phyloP scores from a whole-genome alignment of 257 asterid genomes.

The Solanum peruvianum region DNA sequence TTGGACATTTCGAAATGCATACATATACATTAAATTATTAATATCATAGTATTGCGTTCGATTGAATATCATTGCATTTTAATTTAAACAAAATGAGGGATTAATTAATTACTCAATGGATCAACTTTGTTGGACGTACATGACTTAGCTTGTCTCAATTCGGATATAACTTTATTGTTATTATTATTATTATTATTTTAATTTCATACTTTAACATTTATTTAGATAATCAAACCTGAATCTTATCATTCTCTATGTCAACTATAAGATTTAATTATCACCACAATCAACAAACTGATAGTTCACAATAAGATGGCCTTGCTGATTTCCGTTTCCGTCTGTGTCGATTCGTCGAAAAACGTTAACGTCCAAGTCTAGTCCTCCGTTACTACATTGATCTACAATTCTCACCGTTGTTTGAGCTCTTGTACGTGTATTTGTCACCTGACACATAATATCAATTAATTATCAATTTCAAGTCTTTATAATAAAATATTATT shows the following conservation, averaged over 20 bases:
- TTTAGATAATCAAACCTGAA: neutral
- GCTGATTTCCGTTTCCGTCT: slow-evolving; percentile 4
- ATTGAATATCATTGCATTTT: neutral
- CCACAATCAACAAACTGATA: slow-evolving; percentile 17
- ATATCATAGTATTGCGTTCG: neutral
- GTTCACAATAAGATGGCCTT: slow-evolving; percentile 18
- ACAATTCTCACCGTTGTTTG: slow-evolving; percentile 15
- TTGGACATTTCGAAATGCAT: neutral
- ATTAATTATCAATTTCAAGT: no score
- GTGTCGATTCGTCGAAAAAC: slow-evolving; percentile 11
- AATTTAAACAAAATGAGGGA: neutral
- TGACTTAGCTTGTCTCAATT: neutral
- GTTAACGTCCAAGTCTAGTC: slow-evolving; percentile 13
- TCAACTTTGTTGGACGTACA: no score
- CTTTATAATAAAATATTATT: no score
- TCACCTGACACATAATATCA: neutral
- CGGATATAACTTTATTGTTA: neutral
- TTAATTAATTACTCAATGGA: neutral
- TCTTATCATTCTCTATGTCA: neutral
- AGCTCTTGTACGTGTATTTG: slow-evolving; percentile 12
- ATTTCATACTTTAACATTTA: neutral
- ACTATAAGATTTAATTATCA: neutral
- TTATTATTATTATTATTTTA: neutral
- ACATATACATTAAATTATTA: neutral
- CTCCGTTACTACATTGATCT: slow-evolving; percentile 24